These are phyloP conservation scores for Ustilago xerochloae DNA, from an alignment of 1,284 basidiomycete species.

Conservation along the genomic window DNA sequence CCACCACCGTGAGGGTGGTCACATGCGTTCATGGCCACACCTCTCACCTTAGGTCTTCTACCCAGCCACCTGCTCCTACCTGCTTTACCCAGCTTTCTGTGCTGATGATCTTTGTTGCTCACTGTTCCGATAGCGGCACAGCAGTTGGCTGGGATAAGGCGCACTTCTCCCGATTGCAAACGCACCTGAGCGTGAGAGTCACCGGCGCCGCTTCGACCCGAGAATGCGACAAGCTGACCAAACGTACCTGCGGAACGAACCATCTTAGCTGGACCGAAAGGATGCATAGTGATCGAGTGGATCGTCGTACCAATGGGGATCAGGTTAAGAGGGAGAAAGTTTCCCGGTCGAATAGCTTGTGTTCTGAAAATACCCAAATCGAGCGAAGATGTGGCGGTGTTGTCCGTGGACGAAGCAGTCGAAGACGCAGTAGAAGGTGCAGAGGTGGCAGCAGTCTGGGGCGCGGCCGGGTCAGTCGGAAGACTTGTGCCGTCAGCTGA, in stretches of 20 bases:
- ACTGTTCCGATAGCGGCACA: slow-evolving; percentile 91
- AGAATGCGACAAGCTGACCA: slow-evolving; percentile 75
- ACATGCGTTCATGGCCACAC: slow-evolving; percentile 97
- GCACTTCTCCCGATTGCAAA: slow-evolving; percentile 91
- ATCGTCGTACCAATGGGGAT: slow-evolving; percentile 92
- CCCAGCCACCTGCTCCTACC: slow-evolving; percentile 91
- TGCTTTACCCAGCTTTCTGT: slow-evolving; percentile 87
- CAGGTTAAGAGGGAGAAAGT: slow-evolving; percentile 89
- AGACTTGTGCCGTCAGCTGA: slow-evolving; percentile 15
- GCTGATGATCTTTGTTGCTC: slow-evolving; percentile 91
- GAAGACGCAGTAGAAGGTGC: neutral
- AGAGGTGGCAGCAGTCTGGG: slow-evolving; percentile 27
- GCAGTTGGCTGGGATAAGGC: slow-evolving; percentile 83
- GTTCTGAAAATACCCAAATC: slow-evolving; percentile 88
- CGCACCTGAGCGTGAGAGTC: slow-evolving; percentile 81
- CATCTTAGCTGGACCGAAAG: slow-evolving; percentile 81
- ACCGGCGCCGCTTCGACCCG: slow-evolving; percentile 63
- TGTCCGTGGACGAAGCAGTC: slow-evolving; percentile 17
- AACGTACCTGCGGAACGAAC: slow-evolving; percentile 90
- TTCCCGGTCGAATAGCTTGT: slow-evolving; percentile 87
- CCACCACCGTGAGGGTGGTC: slow-evolving; percentile 99
- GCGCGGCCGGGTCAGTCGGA: slow-evolving; percentile 35
- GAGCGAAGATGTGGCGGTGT: slow-evolving; percentile 71
- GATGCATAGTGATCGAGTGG: slow-evolving; percentile 84
- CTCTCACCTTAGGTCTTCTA: slow-evolving; percentile 85